Evolutionary conservation across 306 rosid species (phyloP).

Genomic region (Trifolium fragiferum): DNA sequence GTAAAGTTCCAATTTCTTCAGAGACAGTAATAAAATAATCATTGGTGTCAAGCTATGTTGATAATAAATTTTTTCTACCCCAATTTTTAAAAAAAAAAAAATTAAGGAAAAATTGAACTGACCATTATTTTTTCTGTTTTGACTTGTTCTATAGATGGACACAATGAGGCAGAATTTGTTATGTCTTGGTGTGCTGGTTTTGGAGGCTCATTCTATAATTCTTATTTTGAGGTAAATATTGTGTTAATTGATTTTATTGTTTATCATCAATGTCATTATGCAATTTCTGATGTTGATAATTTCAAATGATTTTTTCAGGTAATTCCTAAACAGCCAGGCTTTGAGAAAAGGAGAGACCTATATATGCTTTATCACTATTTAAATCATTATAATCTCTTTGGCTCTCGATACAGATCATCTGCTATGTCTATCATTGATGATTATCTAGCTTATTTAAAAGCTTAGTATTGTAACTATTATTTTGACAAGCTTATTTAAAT

Average conservation of each 20-base stretch:
- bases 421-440: conserved; percentile 88
- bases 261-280: too few relatives aligned
- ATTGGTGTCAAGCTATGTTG: background rate
- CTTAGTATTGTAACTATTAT: conserved; percentile 48
- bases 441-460: conserved; percentile 65
- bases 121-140: conserved; percentile 18
- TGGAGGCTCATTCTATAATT: conserved; percentile 84
- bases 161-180: conserved; percentile 92
- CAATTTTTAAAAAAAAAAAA: too few relatives aligned
- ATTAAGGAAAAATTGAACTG: background rate
- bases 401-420: conserved; percentile 87
- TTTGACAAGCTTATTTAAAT: background rate
- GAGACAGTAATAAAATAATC: background rate
- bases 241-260: too few relatives aligned
- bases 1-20: background rate
- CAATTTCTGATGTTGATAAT: conserved; percentile 22
- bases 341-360: conserved; percentile 87
- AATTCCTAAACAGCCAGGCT: conserved; percentile 86
- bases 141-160: conserved; percentile 69
- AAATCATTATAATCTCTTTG: conserved; percentile 94
- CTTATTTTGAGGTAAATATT: conserved; percentile 78
- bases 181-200: conserved; percentile 99
- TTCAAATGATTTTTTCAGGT: conserved; percentile 57
- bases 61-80: too few relatives aligned
- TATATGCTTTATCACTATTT: conserved; percentile 89